Base-by-base conservation (phyloP, 1,284 basidiomycete species). In the Cerrena zonata region DNA sequence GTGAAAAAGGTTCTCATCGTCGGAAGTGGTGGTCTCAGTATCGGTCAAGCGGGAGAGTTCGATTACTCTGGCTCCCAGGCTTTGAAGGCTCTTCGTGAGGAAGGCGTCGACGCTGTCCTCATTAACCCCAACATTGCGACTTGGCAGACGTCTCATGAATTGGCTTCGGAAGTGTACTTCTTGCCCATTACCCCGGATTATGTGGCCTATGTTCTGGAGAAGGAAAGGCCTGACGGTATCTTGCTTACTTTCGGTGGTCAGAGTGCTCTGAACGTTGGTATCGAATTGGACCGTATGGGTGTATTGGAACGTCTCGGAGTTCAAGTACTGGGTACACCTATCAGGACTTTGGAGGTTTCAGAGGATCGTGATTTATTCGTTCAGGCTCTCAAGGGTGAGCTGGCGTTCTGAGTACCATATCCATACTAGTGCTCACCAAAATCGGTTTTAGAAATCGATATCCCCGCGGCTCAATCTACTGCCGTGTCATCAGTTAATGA, bases 31-130 rank as follows among this genome's bases (percentile, higher is more conserved):
- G 96, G 96, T 55, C 84, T 99, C 45, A 89, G 86, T 65, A 99
- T 99, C 57, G 96, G 96, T 41, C 96, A 99, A 71, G 96, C 96
- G 3, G 96, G 96, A 69, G 96, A 99, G 72, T 99, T 99, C 70
- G 96, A 99, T 70, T 99, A 99, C 72, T 97, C 94, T 24, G 96
- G 90, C 42, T 98, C 95, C 5, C 96, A 99, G 73, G 96, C 96
- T 26, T 86, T 99, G 73, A 99, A 99, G 71, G 96, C 96, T 12
- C 85, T 99, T 52, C 84, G 88, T 54, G 96, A 99, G 69, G 92
- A 94, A 66, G 94, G 95, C 49, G 86, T 98, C 54, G 84, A 94
- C 60, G 94, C 95, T 26, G 86, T 99, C 56, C 84, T 99, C 55
- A 92, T 97, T 69, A 97, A 97, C 70, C 94, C 94, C 45, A 98